These are phyloP conservation scores for Torulaspora quercuum DNA, from an alignment of 805 yeast genomes.

Conservation along the genomic window DNA sequence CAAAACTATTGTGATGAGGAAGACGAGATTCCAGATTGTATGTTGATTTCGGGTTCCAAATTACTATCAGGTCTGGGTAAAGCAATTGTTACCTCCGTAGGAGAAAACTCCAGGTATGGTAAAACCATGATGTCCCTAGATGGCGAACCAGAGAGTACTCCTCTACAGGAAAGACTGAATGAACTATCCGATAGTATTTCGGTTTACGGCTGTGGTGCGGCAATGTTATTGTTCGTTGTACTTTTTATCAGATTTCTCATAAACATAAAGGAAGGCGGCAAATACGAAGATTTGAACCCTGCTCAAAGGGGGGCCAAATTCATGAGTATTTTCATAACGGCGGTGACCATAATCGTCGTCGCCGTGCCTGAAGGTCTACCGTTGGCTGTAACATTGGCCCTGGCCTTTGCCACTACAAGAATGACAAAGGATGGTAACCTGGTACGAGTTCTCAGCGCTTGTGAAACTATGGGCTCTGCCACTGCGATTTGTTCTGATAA, in stretches of 20 bases:
- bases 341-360: constrained; percentile 90
- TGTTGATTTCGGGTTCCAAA: constrained; percentile 88
- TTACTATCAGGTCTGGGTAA: constrained; percentile 81
- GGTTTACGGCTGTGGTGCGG: constrained; percentile 87
- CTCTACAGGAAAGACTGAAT: constrained; percentile 78
- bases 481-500: constrained; percentile 96
- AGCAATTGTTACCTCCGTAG: constrained; percentile 87
- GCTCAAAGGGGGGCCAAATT: constrained; percentile 82
- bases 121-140: constrained; percentile 79
- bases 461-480: constrained; percentile 99
- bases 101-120: constrained; percentile 85
- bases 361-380: constrained; percentile 99
- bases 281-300: constrained; percentile 44
- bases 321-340: constrained; percentile 80
- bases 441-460: constrained; percentile 88
- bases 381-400: constrained; percentile 90
- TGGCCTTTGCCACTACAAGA: constrained; percentile 97
- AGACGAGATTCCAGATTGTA: constrained; percentile 55
- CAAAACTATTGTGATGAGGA: constrained; percentile 15
- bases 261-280: constrained; percentile 39
- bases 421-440: constrained; percentile 96
- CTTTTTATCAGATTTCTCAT: constrained; percentile 72
- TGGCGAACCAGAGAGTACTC: constrained; percentile 78
- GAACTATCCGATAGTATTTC: constrained; percentile 89
- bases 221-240: constrained; percentile 73